phyloP scores from a whole-genome alignment of 2,329 filamentous ascomycete species.

The Cordyceps cateniannulata region DNA sequence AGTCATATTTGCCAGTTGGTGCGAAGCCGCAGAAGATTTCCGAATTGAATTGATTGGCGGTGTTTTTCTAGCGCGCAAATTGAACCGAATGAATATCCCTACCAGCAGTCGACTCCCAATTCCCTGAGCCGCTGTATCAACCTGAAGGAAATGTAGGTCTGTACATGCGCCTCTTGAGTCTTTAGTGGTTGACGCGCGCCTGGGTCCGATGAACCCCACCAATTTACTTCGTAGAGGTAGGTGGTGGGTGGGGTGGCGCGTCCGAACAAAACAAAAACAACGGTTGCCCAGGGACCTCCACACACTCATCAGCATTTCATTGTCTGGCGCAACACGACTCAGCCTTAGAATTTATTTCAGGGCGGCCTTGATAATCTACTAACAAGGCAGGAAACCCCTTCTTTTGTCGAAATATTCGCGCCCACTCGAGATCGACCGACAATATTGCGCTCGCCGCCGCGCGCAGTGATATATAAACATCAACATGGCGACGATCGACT shows the following conservation, averaged over 20 bases:
- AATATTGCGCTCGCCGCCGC: slow-evolving; percentile 16
- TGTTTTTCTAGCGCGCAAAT: background rate
- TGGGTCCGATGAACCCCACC: background rate
- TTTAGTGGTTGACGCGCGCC: slow-evolving; percentile 3
- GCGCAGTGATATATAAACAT: slow-evolving; percentile 20
- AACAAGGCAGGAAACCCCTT: background rate
- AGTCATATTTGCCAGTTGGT: slow-evolving; percentile 17
- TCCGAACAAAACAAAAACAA: slow-evolving; percentile 23
- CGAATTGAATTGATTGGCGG: slow-evolving; percentile 12
- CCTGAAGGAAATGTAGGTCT: background rate
- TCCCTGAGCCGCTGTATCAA: background rate
- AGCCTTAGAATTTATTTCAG: background rate
- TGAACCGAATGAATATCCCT: background rate
- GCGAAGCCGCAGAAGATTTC: slow-evolving; percentile 3
- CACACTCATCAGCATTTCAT: slow-evolving; percentile 7
- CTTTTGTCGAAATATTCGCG: background rate
- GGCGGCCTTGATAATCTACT: background rate
- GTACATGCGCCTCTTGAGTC: background rate
- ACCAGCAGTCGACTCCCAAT: background rate
- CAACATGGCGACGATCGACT: slow-evolving; percentile 69
- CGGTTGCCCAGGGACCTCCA: slow-evolving; percentile 20
- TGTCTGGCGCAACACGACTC: background rate
- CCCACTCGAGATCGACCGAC: slow-evolving; percentile 6
- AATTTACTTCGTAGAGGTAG: background rate
- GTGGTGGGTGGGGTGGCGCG: slow-evolving; percentile 10